Evolutionary conservation across 2,329 filamentous ascomycete species (phyloP).

Genomic region (Sporothrix pallida): DNA sequence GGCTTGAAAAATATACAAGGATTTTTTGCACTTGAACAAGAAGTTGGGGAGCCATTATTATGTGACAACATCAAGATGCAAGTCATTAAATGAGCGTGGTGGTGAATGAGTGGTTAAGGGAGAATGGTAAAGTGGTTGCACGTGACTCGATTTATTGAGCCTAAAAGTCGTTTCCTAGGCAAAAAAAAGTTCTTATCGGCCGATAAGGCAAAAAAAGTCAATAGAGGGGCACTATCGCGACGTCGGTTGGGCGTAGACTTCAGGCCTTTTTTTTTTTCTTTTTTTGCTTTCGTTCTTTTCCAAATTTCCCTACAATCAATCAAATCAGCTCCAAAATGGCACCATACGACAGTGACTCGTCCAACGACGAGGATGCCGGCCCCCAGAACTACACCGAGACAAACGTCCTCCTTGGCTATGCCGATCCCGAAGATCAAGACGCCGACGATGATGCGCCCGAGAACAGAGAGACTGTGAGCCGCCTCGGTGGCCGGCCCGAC

Average conservation of each 20-base stretch:
- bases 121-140: background rate
- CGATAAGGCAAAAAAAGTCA: conserved; percentile 27
- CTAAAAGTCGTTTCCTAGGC: background rate
- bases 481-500: conserved; percentile 82
- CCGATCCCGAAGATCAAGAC: conserved; percentile 56
- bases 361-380: conserved; percentile 69
- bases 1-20: conserved; percentile 33
- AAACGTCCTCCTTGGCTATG: conserved; percentile 88
- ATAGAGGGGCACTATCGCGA: conserved; percentile 22
- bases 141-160: background rate
- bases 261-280: background rate
- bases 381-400: conserved; percentile 69
- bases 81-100: background rate
- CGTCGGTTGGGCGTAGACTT: no score
- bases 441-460: background rate
- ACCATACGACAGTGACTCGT: conserved; percentile 86
- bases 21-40: conserved; percentile 26
- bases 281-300: background rate
- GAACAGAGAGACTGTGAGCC: conserved; percentile 75
- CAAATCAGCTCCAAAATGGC: conserved; percentile 59
- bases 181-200: conserved; percentile 23
- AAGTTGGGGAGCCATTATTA: background rate
- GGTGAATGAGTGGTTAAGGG: no score
- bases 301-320: background rate
- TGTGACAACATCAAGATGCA: background rate